Base-by-base conservation (phyloP, 352 stramenopile genomes). In the Phytophthora multivora region DNA sequence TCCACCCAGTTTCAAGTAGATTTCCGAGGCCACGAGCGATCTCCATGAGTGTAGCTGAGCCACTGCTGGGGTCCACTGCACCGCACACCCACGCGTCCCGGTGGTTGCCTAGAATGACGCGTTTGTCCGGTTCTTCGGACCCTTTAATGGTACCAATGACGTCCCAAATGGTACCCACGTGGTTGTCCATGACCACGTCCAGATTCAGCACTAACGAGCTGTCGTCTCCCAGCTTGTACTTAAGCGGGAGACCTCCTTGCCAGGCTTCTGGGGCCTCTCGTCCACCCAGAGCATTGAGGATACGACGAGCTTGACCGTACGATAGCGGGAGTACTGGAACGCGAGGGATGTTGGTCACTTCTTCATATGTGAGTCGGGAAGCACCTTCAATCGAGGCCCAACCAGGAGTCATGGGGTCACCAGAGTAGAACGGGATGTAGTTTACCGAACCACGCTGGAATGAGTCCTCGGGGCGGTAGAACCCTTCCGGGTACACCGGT, bases 381-480 rank as follows among this genome's bases (percentile, higher is more conserved):
- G 73, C 63, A 18, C 56, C 77, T 16, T 68, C 63, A 21, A 72
- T 77, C 21, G 64, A 76, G 5, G 69, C 51, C 46, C 73, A 79
- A 9, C 66, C 66, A 16, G 58, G 78, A n/a, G 52, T 79, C 43
- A 79, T 68, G 10, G 87, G 87, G 46, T 96, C 87, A n/a, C 87
- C 87, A 0, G 54, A 73, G 56, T 35, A 68, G 65, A 91, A 56
- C 35, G 75, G 89, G 38, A 78, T 82, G 64, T 93, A 95, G 43
- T 94, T 68, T 15, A 86, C 70, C n/a, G 81, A 94, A n/a, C 89
- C 89, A 19, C 89, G 78, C 71, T 97, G 88, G 13, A 94, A 75
- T 21, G 70, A 72, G 11, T 63, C 71, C 9, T 58, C 50, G 13
- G 80, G 73, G 10, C 85, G 67, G 69, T 49, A 67, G 13, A 49